Conservation (phyloP, 176 grass and related monocot genomes). For the Lolium rigidum region DNA sequence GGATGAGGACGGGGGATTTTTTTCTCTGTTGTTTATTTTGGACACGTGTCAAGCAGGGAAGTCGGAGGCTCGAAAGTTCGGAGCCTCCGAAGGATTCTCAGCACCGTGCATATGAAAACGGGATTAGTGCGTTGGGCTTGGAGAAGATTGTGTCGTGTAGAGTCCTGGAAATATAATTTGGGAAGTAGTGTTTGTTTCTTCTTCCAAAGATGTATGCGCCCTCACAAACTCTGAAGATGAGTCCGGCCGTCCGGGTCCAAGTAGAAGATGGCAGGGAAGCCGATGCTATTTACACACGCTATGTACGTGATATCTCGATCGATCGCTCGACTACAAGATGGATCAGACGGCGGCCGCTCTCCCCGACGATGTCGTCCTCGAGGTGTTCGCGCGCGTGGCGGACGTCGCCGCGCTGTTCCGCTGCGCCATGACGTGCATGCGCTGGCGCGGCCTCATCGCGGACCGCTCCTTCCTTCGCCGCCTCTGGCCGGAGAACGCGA, state of each 20-base stretch:
- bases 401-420: neutral
- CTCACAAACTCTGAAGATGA: neutral
- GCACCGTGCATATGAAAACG: too few species aligned
- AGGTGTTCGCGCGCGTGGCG: neutral
- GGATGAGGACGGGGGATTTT: too few species aligned
- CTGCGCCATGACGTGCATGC: neutral
- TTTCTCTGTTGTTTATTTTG: too few species aligned
- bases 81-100: too few species aligned
- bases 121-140: too few species aligned
- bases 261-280: neutral
- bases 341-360: neutral
- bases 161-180: too few species aligned
- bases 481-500: neutral
- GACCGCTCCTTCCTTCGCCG: neutral
- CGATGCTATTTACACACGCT: neutral
- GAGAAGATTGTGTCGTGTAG: too few species aligned
- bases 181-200: too few species aligned
- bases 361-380: neutral
- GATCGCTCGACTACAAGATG: neutral
- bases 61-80: too few species aligned
- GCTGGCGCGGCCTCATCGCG: neutral
- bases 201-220: too few species aligned
- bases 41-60: too few species aligned
- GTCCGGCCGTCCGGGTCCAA: neutral
- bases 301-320: neutral